Conservation (phyloP, 1,139 yeast genomes). For the Saccharomyces hybrid region DNA sequence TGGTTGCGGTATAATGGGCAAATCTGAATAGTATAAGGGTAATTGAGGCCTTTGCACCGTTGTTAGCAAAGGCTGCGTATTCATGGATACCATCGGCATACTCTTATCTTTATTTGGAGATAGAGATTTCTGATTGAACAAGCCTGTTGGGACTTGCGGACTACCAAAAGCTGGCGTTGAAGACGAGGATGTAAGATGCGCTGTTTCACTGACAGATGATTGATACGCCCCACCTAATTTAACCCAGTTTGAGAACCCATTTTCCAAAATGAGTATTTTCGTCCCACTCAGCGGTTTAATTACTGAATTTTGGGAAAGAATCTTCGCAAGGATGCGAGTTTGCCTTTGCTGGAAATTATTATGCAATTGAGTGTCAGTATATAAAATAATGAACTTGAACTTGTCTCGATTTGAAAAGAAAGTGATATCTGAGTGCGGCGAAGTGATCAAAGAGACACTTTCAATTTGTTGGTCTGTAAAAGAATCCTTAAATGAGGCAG, state of each 20-base stretch:
- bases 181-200: not conserved
- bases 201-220: not conserved
- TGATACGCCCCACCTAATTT: not conserved
- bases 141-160: not conserved
- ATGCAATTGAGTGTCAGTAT: slow-evolving; percentile 36
- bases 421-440: slow-evolving; percentile 45
- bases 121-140: not conserved
- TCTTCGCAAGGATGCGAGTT: not conserved
- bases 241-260: not conserved
- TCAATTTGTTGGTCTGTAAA: slow-evolving; percentile 54
- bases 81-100: not conserved
- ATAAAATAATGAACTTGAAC: slow-evolving; percentile 57
- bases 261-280: not conserved
- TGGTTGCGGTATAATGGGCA: not conserved
- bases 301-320: not conserved
- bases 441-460: slow-evolving; percentile 42
- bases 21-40: not conserved
- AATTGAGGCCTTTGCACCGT: not conserved
- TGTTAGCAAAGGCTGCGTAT: not conserved
- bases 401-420: slow-evolving; percentile 44
- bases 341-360: not conserved
- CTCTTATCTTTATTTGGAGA: not conserved
- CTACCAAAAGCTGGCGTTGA: not conserved
- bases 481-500: slow-evolving; percentile 41
- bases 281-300: not conserved